These are phyloP conservation scores for Tylopilus vinaceipallidus DNA, from an alignment of 768 basidiomycete species.

Conservation along the genomic window DNA sequence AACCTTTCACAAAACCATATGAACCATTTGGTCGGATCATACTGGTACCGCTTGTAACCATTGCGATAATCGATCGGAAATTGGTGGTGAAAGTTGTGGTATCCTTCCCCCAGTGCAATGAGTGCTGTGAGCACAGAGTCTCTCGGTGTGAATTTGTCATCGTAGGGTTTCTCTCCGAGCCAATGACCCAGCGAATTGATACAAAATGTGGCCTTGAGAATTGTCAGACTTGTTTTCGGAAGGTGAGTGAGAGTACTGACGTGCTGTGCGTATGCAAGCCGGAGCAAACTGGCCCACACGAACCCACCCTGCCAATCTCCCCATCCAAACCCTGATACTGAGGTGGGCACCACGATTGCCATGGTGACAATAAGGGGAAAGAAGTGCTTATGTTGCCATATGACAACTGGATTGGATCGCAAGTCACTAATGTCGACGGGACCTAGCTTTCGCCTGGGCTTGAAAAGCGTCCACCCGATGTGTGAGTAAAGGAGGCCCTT, in stretches of 20 bases:
- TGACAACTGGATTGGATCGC: constrained; percentile 68
- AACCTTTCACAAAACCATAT: constrained; percentile 45
- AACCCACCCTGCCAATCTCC: constrained; percentile 27
- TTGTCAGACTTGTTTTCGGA: background rate
- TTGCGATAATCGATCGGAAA: constrained; percentile 96
- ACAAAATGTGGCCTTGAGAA: constrained; percentile 79
- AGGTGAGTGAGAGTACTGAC: constrained; percentile 40
- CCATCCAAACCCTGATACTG: constrained; percentile 18
- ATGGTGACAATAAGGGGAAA: constrained; percentile 59
- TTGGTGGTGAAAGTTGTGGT: constrained; percentile 95
- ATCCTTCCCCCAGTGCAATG: constrained; percentile 91
- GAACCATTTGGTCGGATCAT: constrained; percentile 91
- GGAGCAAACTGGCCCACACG: constrained; percentile 40
- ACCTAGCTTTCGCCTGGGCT: constrained; percentile 81
- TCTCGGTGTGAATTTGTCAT: constrained; percentile 89
- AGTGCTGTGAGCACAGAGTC: constrained; percentile 86
- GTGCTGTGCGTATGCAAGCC: constrained; percentile 79
- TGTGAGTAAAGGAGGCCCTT: constrained; percentile 83
- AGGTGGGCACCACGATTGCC: constrained; percentile 67
- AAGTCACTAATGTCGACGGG: constrained; percentile 84
- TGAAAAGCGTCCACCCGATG: constrained; percentile 86
- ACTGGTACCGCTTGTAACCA: constrained; percentile 84
- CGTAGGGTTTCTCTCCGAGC: constrained; percentile 87
- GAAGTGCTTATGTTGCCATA: constrained; percentile 85
- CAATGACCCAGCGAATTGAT: constrained; percentile 94